Percentiles rank a stretch among this genome's conserved stretches.
Evolutionary conservation across 441 rosid species (phyloP).

Genomic region (Raphanus hybrid): DNA sequence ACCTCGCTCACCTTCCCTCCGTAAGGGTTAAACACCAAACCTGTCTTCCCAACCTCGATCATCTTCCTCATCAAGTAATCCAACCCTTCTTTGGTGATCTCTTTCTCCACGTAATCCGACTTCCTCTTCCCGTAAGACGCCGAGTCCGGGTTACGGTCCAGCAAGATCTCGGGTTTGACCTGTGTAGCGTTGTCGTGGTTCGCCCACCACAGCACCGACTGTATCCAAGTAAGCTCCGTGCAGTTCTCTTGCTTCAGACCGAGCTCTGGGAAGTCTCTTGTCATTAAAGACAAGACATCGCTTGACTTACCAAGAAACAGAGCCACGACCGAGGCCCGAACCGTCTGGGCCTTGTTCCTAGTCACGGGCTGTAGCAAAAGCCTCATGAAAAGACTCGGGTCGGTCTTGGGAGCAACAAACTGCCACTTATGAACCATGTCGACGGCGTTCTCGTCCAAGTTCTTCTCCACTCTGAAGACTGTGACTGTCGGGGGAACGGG

Average conservation of each 20-base stretch:
- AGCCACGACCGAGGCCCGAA: conserved; percentile 44
- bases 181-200: conserved; percentile 32
- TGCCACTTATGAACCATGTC: conserved; percentile 53
- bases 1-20: conserved; percentile 50
- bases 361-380: conserved; percentile 31
- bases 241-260: conserved; percentile 43
- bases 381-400: conserved; percentile 45
- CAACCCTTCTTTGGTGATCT: conserved; percentile 46
- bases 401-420: conserved; percentile 46
- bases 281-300: conserved; percentile 32
- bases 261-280: conserved; percentile 43
- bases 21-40: conserved; percentile 46
- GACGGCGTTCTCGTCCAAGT: conserved; percentile 39
- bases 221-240: conserved; percentile 49
- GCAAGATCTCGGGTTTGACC: conserved; percentile 32
- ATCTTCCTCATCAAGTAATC: conserved; percentile 40
- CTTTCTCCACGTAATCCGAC: conserved; percentile 50
- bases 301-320: conserved; percentile 39
- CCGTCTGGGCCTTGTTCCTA: conserved; percentile 30
- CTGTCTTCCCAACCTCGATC: conserved; percentile 37
- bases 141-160: conserved; percentile 34
- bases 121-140: conserved; percentile 40
- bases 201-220: conserved; percentile 45
- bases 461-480: conserved; percentile 40
- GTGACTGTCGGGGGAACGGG: conserved; percentile 44